Percentiles rank a stretch among this genome's conserved stretches.
phyloP scores from a whole-genome alignment of 176 grass and related monocot genomes.

The Triticum timopheevii region DNA sequence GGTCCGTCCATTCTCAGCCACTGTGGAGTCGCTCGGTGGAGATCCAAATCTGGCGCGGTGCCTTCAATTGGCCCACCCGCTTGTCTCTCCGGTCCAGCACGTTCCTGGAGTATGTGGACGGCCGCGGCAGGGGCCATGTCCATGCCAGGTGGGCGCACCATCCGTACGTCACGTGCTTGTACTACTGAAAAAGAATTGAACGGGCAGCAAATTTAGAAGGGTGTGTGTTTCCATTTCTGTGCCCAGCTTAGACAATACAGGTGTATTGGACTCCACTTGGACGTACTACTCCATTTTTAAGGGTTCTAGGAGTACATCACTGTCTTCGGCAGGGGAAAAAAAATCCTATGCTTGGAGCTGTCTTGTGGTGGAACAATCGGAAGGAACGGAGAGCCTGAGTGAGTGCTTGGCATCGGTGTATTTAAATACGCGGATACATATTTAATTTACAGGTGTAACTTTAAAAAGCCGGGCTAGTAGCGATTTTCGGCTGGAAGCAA shows the following conservation, averaged over 20 bases:
- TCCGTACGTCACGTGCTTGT: neutral
- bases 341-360: no score
- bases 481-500: no score
- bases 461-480: no score
- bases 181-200: neutral
- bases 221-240: neutral
- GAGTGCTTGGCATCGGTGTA: no score
- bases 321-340: no score
- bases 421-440: no score
- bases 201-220: neutral
- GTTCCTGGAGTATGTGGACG: neutral
- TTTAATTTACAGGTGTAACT: no score
- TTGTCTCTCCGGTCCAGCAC: neutral
- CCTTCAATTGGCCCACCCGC: neutral
- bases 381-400: no score
- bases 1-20: neutral
- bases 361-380: no score
- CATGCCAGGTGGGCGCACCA: neutral
- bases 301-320: no score
- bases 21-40: neutral
- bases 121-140: neutral
- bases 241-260: neutral
- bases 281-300: no score
- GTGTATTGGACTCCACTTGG: no score
- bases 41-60: constrained; percentile 26